Base-by-base conservation (phyloP, 441 rosid genomes). In the Pelargonium australe region DNA sequence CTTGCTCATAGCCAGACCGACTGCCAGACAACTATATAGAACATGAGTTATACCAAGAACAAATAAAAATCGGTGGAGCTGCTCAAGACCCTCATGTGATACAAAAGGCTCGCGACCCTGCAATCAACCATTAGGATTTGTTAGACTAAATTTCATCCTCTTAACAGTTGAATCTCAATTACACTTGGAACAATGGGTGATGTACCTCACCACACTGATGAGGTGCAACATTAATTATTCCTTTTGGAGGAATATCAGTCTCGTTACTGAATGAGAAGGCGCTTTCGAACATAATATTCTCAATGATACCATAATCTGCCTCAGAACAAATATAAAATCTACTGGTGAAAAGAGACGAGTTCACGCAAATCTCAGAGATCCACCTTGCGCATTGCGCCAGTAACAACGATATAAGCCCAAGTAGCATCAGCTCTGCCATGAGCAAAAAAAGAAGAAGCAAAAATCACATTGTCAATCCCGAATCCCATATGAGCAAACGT, bases 41-140 rank as follows among this genome's bases (percentile, higher is more conserved):
- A 91, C 95, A 80, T 94, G 99, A 80, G 90, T 91, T 68, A 88
- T 84, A 65, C 97, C 97, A 10, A 94, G 90, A 71, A 94, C 96
- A 72, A 94, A 94, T 20, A 94, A 76, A 77, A 94, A 94, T 67
- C 94, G 88, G 73, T 89, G 90, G 77, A 94, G 99, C 77, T 94
- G 95, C 81, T 89, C 89, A 0, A 94, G 93, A 11, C 95, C 93
- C 76, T 88, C 94, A 2, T 82, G 75, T 11, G 97, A 94, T 60
- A 91, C 98, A 72, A 91, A 94, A 43, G 98, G 98, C 76, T 94
- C 95, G 25, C 76, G 90, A 19, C 98, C 98, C 98, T 94, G 84
- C 73, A 80, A 64, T 70, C 73, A 70, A 71, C 61, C 45, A 58
- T 12, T 34, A 71, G 12, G 2, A 23, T 43, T 66, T 63, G 8